phyloP scores from a whole-genome alignment of 305 asterid genomes.

The Solanum hybrid region DNA sequence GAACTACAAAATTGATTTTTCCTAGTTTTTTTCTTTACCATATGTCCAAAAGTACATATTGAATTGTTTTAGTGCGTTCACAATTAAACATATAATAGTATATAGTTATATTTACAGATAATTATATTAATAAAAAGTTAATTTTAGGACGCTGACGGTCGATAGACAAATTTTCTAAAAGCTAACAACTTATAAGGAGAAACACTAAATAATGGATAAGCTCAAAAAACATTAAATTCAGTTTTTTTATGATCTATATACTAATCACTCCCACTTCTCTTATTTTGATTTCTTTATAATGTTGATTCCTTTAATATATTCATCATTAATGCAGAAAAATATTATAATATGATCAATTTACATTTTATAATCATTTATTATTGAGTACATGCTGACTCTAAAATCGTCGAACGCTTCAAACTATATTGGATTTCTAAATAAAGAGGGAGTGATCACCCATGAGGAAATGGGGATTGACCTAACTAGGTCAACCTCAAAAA shows the following conservation, averaged over 20 bases:
- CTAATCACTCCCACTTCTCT: neutral
- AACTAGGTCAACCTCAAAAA: neutral
- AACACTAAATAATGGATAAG: neutral
- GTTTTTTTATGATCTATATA: no score
- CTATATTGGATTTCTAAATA: no score
- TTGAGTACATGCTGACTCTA: neutral
- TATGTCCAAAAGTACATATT: neutral
- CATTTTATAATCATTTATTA: neutral
- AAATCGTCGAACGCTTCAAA: neutral
- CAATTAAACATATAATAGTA: neutral
- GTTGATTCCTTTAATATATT: neutral
- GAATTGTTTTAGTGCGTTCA: neutral
- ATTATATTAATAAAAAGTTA: neutral
- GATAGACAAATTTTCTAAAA: neutral
- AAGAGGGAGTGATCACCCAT: neutral
- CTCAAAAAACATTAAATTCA: neutral
- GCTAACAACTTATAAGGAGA: neutral
- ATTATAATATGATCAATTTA: neutral
- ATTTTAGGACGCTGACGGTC: neutral
- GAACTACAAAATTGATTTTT: neutral
- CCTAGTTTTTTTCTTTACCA: neutral
- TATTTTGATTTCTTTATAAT: neutral
- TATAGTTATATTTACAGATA: neutral
- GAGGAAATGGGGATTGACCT: neutral
- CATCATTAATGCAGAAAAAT: neutral